A percentile compares a stretch with the other conserved stretches of the same genome.
These are phyloP conservation scores for Paramecium biaurelia DNA, from an alignment of 73 alveolate genomes.

Conservation along the genomic window DNA sequence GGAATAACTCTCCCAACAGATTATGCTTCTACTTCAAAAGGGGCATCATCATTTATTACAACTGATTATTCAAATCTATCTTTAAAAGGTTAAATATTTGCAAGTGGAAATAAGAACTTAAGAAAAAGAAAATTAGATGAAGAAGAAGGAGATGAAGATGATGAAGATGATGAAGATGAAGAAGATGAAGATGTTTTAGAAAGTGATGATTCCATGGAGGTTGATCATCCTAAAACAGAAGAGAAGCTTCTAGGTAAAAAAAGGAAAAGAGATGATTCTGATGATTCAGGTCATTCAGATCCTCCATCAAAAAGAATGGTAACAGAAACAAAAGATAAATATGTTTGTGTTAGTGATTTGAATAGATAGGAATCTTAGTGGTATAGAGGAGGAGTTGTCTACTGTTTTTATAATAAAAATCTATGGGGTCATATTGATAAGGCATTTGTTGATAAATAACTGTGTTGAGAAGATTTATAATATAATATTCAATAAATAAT, in stretches of 20 bases:
- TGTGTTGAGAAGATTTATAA: not conserved
- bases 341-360: conserved; percentile 42
- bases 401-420: not conserved
- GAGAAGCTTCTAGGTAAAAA: not conserved
- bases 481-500: too few relatives aligned
- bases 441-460: not conserved
- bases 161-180: not conserved
- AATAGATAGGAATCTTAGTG: conserved; percentile 44
- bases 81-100: not conserved
- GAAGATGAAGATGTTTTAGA: too few relatives aligned
- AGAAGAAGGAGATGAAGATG: not conserved
- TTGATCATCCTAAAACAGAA: too few relatives aligned
- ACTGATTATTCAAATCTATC: not conserved
- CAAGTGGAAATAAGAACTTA: not conserved
- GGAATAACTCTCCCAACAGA: not conserved
- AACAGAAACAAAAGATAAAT: not conserved
- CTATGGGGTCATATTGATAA: not conserved
- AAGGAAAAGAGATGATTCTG: not conserved
- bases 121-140: not conserved
- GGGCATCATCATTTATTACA: not conserved
- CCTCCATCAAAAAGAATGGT: not conserved
- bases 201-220: too few relatives aligned
- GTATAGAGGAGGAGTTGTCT: conserved; percentile 52
- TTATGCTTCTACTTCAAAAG: not conserved
- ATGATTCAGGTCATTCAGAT: not conserved